Evolutionary conservation across 2,329 filamentous ascomycete genomes (phyloP), one percentile per base, ranked within the genome.

Genomic region (Xylaria digitata): DNA sequence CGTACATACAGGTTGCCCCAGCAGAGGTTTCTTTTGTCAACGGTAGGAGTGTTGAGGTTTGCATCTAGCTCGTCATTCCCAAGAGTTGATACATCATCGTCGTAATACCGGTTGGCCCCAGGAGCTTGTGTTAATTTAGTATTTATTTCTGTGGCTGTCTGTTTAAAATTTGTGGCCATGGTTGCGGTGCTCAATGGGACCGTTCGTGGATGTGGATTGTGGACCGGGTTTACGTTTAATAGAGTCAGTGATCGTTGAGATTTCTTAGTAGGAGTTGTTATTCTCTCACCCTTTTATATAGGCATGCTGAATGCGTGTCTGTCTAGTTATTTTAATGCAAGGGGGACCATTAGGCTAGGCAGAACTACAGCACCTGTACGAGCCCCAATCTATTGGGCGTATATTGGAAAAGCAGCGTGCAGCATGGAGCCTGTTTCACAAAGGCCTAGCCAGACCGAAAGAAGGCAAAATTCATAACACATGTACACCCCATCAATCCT

Each of bases 11-110:
- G 46, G 21, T 54, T 32, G 6, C 21, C 30, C 37, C 45, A 67
- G 40, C 13, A 43, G n/a, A 6, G 17, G 13, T 37, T 30, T 9
- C 21, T 53, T n/a, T 48, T 54, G 8, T 55, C 56, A 19, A 53
- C 15, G 1, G 8, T 32, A 8, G 21, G 32, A 2, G 21, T 15
- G n/a, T 45, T 59, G 11, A 34, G 8, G 11, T 13, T 37, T 30
- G 42, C 5, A 19, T 55, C 54, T 21, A n/a, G 2, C 15, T 54
- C 34, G 9, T 56, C 43, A 26, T 45, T n/a, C 6, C 21, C 26
- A 15, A 67, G 49, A 37, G 65, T 64, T 40, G 43, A 60, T n/a
- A 50, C 17, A 46, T 67, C 65, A 46, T 67, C 65, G n/a, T 67
- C 65, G 17, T 60, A 60, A n/a, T 37, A 26, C 34, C 23, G 23